Evolutionary conservation across 1,139 yeast species (phyloP).

Genomic region (Wickerhamiella pararugosa): DNA sequence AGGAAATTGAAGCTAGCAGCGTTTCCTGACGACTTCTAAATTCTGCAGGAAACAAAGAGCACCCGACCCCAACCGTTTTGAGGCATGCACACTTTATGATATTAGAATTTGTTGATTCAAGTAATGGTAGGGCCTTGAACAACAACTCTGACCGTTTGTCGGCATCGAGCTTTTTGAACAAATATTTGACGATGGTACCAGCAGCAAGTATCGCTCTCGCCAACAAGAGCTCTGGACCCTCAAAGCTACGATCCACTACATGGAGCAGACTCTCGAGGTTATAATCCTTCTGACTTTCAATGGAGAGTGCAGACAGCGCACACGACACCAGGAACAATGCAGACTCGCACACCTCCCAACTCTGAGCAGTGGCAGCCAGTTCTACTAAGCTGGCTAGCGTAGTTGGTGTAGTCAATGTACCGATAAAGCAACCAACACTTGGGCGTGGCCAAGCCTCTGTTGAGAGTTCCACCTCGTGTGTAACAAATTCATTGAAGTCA

Average conservation of each 20-base stretch:
- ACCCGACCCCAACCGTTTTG: constrained; percentile 9
- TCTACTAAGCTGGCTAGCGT: constrained; percentile 5
- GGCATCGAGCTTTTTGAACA: neutral
- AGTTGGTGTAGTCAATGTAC: constrained; percentile 10
- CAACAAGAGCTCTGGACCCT: constrained; percentile 10
- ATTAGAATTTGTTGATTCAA: neutral
- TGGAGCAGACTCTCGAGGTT: neutral
- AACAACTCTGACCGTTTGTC: neutral
- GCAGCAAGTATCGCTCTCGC: constrained; percentile 13
- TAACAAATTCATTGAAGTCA: constrained; percentile 55
- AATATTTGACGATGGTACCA: constrained; percentile 12
- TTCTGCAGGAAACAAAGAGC: constrained; percentile 11
- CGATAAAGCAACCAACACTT: constrained; percentile 15
- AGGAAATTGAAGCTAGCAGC: constrained; percentile 27
- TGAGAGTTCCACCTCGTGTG: constrained; percentile 56
- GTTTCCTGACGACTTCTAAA: constrained; percentile 22
- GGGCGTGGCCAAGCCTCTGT: constrained; percentile 22
- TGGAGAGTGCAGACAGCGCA: constrained; percentile 14
- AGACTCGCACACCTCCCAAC: constrained; percentile 15
- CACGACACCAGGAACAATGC: constrained; percentile 16
- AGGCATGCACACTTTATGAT: constrained; percentile 10
- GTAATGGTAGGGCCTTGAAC: neutral
- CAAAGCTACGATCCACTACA: constrained; percentile 3
- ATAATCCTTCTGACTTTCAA: constrained; percentile 8
- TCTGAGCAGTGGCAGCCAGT: neutral